These are phyloP conservation scores for Porodaedalea pini DNA, from an alignment of 1,284 basidiomycete species.

Conservation along the genomic window DNA sequence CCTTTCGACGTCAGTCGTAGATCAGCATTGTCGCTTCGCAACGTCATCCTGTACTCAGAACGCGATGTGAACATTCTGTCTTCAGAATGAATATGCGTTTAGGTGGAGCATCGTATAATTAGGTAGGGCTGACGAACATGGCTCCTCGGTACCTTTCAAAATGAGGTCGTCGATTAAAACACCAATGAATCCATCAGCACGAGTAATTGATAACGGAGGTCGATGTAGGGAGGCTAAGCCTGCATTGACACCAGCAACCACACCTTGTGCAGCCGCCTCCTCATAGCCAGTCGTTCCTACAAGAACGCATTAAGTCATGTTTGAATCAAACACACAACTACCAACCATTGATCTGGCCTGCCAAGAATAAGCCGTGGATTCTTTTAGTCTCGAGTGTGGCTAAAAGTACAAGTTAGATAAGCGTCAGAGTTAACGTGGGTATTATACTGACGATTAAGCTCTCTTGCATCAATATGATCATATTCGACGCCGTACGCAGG, in stretches of 20 bases:
- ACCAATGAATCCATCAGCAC: slow-evolving; percentile 81
- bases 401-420: slow-evolving; percentile 28
- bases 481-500: slow-evolving; percentile 94
- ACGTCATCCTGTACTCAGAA: slow-evolving; percentile 84
- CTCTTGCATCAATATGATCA: slow-evolving; percentile 85
- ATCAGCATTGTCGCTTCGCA: slow-evolving; percentile 88
- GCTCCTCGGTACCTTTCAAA: slow-evolving; percentile 84
- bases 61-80: slow-evolving; percentile 93
- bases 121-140: slow-evolving; percentile 51
- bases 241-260: slow-evolving; percentile 83
- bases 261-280: slow-evolving; percentile 86
- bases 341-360: slow-evolving; percentile 82
- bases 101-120: neutral
- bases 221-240: slow-evolving; percentile 61
- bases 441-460: slow-evolving; percentile 57
- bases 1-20: slow-evolving; percentile 71
- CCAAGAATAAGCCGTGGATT: slow-evolving; percentile 81
- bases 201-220: slow-evolving; percentile 62
- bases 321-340: neutral
- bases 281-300: slow-evolving; percentile 86
- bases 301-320: slow-evolving; percentile 3
- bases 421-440: slow-evolving; percentile 11
- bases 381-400: slow-evolving; percentile 84
- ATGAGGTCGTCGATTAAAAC: slow-evolving; percentile 91
- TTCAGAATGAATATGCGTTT: slow-evolving; percentile 30